These are phyloP conservation scores for Colletotrichum sp. DNA, from an alignment of 2,329 filamentous ascomycete species.

Conservation along the genomic window DNA sequence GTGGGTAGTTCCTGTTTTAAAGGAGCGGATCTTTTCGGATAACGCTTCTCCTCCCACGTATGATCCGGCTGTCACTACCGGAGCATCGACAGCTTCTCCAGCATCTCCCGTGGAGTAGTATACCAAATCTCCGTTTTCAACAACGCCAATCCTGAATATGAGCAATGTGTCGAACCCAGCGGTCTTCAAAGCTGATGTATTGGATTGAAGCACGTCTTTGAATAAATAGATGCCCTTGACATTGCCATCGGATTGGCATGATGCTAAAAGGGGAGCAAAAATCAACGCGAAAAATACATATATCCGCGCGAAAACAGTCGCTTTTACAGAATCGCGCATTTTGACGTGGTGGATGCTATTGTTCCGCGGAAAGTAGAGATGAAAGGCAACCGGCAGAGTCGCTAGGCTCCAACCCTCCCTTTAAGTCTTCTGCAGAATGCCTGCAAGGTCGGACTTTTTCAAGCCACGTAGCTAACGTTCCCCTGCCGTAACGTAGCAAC, in stretches of 20 bases:
- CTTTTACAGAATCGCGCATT: neutral
- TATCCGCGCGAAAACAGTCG: neutral
- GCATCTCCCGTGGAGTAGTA: conserved; percentile 49
- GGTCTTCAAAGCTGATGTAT: conserved; percentile 43
- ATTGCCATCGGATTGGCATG: neutral
- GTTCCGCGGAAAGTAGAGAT: neutral
- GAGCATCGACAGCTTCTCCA: conserved; percentile 38
- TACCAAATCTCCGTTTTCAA: conserved; percentile 46
- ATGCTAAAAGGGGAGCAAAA: neutral
- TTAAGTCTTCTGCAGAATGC: neutral
- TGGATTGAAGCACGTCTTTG: conserved; percentile 50
- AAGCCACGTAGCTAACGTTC: neutral
- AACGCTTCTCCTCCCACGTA: conserved; percentile 56
- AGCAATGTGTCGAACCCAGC: conserved; percentile 48
- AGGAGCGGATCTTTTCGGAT: conserved; percentile 44
- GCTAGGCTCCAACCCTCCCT: neutral
- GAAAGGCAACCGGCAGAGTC: neutral
- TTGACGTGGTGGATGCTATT: neutral
- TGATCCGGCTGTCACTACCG: conserved; percentile 32
- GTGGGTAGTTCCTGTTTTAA: conserved; percentile 39
- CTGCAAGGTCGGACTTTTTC: neutral
- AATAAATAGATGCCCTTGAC: conserved; percentile 38
- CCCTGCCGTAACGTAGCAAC: neutral
- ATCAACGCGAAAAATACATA: neutral
- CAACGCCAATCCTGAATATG: conserved; percentile 49